Evolutionary conservation across 441 rosid genomes (phyloP), one percentile per base, ranked within the genome.

Genomic region (Eutrema salsugineum): DNA sequence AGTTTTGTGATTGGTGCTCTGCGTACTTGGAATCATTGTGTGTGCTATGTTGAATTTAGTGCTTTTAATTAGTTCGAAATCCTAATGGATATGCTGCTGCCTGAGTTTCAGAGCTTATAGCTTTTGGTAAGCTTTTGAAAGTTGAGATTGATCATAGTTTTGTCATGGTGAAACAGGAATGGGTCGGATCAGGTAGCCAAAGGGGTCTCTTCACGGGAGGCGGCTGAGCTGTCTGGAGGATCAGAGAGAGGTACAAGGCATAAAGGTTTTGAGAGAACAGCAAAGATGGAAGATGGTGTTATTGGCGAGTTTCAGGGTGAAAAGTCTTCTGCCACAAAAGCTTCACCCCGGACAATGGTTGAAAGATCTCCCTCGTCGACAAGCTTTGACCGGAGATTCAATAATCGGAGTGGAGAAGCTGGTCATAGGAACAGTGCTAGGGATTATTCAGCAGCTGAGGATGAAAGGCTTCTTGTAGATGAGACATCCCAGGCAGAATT

Each of bases 301-400:
- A 39, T 78, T 64, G 88, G 81, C 44, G 99, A 94, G 72, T 78
- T 84, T 71, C 78, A 85, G 5, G 70, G 76, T 59, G 99, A 91
- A 75, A 89, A 86, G 82, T 81, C 96, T 47, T 77, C 93, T 16
- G 72, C 84, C 72, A 79, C 97, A 60, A 96, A 87, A 86, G 94
- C 94, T 70, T 93, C 94, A 10, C 94, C 96, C 6, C 68, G 85
- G 82, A 82, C 81, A 50, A 65, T 85, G 79, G 79, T 66, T 53
- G 98, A 93, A 73, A 87, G 92, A 71, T 93, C 99, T 78, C 93
- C 97, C 56, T 88, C 98, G 49, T 83, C 96, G 27, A 80, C 82
- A 14, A 84, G 92, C 84, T 55, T 84, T 75, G 99, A 96, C 55
- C 94, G 91, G 76, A 90, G 97, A 77, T 83, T 81, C 77, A 62